phyloP scores from a whole-genome alignment of 306 rosid genomes.

The Oemleria cerasiformis region DNA sequence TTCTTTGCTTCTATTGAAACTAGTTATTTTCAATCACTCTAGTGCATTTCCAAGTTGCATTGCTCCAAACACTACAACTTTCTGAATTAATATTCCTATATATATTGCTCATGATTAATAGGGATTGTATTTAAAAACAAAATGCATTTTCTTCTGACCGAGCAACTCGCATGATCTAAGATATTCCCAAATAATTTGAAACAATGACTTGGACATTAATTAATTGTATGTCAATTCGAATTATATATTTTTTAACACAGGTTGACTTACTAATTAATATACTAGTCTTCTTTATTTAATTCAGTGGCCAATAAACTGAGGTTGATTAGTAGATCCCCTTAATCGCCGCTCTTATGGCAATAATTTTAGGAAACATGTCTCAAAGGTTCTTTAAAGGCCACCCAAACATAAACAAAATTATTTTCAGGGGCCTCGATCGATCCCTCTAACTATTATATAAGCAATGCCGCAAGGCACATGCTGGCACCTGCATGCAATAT shows the following conservation, averaged over 20 bases:
- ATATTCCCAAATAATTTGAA: background rate
- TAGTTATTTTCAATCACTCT: no score
- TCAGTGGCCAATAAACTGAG: background rate
- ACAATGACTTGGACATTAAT: background rate
- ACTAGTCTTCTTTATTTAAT: background rate
- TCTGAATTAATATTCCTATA: no score
- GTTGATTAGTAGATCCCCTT: slow-evolving; percentile 12
- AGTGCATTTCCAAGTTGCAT: no score
- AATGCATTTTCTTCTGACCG: background rate
- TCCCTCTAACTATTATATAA: background rate
- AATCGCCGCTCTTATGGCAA: slow-evolving; percentile 22
- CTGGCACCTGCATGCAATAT: background rate
- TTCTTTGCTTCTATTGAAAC: no score
- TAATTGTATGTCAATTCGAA: background rate
- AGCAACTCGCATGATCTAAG: background rate
- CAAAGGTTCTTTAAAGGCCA: slow-evolving; percentile 12
- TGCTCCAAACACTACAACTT: no score
- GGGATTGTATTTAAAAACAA: no score
- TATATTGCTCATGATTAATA: no score
- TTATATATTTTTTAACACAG: background rate
- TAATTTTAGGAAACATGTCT: slow-evolving; percentile 12
- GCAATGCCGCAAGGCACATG: slow-evolving; percentile 1
- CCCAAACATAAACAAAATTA: background rate
- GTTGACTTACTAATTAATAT: background rate
- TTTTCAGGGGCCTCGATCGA: background rate